Percentiles rank a stretch among this genome's conserved stretches.
Evolutionary conservation across 371 early-diverging fungal species (phyloP).

Genomic region (Syncephalastrum monosporum): DNA sequence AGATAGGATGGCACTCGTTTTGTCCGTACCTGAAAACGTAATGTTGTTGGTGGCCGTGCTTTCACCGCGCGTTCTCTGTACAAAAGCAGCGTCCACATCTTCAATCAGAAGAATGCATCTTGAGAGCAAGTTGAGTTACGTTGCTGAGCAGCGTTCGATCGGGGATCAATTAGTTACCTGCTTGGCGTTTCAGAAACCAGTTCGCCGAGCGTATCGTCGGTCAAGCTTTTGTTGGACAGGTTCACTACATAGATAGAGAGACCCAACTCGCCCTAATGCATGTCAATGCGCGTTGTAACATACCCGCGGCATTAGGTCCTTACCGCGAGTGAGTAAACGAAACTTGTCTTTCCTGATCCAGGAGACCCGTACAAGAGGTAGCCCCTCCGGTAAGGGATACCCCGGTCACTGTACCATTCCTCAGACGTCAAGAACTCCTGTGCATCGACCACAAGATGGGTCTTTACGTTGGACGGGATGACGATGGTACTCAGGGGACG

Average conservation of each 20-base stretch:
- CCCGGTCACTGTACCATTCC: constrained; percentile 86
- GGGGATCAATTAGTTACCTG: constrained; percentile 19
- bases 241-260: constrained; percentile 94
- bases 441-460: constrained; percentile 74
- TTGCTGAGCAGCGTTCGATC: neutral
- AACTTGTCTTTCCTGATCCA: constrained; percentile 87
- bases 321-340: constrained; percentile 92
- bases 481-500: constrained; percentile 68
- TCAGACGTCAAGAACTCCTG: constrained; percentile 74
- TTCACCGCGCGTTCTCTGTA: constrained; percentile 46
- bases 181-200: constrained; percentile 88
- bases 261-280: constrained; percentile 72
- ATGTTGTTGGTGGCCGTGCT: constrained; percentile 31
- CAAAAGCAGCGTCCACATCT: constrained; percentile 98
- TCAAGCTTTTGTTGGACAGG: constrained; percentile 82
- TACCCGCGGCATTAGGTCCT: neutral
- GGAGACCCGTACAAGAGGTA: constrained; percentile 68
- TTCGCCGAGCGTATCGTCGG: constrained; percentile 89
- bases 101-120: constrained; percentile 92
- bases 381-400: constrained; percentile 92
- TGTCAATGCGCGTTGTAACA: neutral
- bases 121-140: neutral
- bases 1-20: neutral
- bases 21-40: constrained; percentile 58
- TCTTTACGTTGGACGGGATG: constrained; percentile 57